Base-by-base conservation (phyloP, 2,329 filamentous ascomycete genomes). In the Ophiocordyceps robertsii region DNA sequence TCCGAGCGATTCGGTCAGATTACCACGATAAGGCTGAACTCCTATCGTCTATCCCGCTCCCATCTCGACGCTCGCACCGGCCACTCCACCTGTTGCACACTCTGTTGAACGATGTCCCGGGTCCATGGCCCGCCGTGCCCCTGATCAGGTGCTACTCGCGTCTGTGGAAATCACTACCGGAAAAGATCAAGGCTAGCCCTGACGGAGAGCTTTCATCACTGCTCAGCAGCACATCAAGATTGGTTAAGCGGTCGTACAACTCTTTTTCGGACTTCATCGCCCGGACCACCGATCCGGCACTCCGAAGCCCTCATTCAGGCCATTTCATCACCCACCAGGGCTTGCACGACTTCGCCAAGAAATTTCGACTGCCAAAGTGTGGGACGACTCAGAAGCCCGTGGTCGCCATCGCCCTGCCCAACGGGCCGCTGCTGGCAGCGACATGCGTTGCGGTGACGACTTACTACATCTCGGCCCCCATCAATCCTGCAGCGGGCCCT, bases 351-450 rank as follows among this genome's bases (percentile, higher is more conserved):
- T 64, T 64, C 39, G 53, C 64, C 19, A 42, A 45, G 17, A 50
- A 47, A 11, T 65, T 68, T 40, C 44, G 46, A 2, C 51, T 67
- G 2, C 55, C 60, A 6, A 39, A 52, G 1, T 14, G 37, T 3
- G 41, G 41, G 3, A 37, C 30, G 2, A 37, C 41, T 11, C 44
- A 38, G 35, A 68, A 68, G 46, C 66, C 68, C 3, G 58, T 69
- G 12, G 61, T 73, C 10, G 70, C 67, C 27, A 64, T 75, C 38
- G 66, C 70, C 2, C 51, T 76, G 6, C 70, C 70, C 1, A 76
- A 75, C 48, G 72, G 72, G 4, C 68, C 69, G 11, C 54, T 73
- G 2, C 58, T 75, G n/a, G 72, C 70, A 10, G 59, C 71, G 12
- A 63, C 68, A 3, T 65, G 66, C 24, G 51, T 76, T 14, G 68